Percentiles rank a stretch among this genome's conserved stretches.
These are phyloP conservation scores for Cornus florida DNA, from an alignment of 148 eudicot species.

Conservation along the genomic window DNA sequence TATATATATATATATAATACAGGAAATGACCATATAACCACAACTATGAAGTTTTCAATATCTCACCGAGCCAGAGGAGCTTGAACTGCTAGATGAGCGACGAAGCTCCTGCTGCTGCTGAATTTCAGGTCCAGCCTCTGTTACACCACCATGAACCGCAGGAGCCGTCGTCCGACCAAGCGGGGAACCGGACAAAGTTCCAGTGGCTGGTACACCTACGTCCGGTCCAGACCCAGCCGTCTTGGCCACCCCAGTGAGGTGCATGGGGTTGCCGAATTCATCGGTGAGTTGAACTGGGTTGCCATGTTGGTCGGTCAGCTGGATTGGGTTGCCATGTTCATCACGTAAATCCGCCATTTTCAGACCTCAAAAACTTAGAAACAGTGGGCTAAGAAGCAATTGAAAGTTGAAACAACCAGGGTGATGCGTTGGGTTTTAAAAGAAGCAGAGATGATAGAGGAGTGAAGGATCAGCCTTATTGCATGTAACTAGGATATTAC, in stretches of 20 bases:
- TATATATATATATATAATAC: not conserved
- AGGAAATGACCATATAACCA: not conserved
- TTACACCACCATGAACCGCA: not conserved
- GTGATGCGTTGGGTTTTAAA: not conserved
- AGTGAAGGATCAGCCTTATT: not conserved
- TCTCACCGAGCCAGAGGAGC: conserved; percentile 52
- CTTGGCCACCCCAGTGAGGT: conserved; percentile 60
- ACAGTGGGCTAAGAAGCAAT: too few relatives aligned
- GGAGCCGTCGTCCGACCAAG: not conserved
- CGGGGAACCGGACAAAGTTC: not conserved
- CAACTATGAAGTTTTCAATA: not conserved
- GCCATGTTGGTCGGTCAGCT: conserved; percentile 63
- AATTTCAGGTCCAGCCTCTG: not conserved
- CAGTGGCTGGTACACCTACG: too few relatives aligned
- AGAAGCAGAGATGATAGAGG: not conserved
- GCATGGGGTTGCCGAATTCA: conserved; percentile 71
- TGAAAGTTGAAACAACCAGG: not conserved
- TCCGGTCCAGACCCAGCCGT: not conserved
- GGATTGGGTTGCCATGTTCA: conserved; percentile 63
- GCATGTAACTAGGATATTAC: conserved; percentile 16
- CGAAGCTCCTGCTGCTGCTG: conserved; percentile 27
- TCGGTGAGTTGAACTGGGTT: conserved; percentile 71
- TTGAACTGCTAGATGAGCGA: conserved; percentile 32
- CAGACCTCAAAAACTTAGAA: not conserved
- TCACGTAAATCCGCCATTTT: conserved; percentile 74